phyloP scores from a whole-genome alignment of 2,329 filamentous ascomycete genomes.

The Penicillium olsonii region DNA sequence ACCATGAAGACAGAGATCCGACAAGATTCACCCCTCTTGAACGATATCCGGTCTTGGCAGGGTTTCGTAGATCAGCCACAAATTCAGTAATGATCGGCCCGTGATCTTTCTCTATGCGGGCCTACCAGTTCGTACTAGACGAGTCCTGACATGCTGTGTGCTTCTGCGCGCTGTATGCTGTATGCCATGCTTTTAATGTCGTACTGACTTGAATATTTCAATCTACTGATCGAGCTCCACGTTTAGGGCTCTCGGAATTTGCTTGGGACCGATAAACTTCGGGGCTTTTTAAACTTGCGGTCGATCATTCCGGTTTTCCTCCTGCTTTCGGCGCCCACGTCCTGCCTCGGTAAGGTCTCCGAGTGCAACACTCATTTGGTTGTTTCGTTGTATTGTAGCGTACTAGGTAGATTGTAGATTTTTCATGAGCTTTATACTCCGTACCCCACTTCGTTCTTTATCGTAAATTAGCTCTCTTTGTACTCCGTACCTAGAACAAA shows the following conservation, averaged over 20 bases:
- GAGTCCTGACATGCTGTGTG: neutral
- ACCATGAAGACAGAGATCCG: neutral
- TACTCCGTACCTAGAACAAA: too few relatives aligned
- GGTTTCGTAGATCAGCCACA: constrained; percentile 25
- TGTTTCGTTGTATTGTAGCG: neutral
- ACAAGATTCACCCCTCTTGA: constrained; percentile 11
- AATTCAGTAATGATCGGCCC: constrained; percentile 22
- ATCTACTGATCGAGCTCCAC: neutral
- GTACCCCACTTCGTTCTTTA: neutral
- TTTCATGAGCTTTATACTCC: neutral
- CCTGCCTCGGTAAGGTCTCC: neutral
- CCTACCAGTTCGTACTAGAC: neutral
- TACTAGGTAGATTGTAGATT: neutral
- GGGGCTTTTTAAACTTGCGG: constrained; percentile 9
- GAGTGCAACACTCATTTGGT: neutral
- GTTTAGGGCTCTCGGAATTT: neutral
- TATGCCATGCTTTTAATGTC: neutral
- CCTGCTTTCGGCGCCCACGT: neutral
- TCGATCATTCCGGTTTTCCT: constrained; percentile 3
- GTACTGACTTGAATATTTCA: neutral
- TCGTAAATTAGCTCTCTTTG: too few relatives aligned
- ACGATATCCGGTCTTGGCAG: constrained; percentile 21
- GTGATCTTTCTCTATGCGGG: constrained; percentile 12
- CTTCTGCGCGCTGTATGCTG: neutral
- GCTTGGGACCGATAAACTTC: constrained; percentile 18